Conservation (phyloP, 1,284 basidiomycete species). For the Pseudozyma sp. region DNA sequence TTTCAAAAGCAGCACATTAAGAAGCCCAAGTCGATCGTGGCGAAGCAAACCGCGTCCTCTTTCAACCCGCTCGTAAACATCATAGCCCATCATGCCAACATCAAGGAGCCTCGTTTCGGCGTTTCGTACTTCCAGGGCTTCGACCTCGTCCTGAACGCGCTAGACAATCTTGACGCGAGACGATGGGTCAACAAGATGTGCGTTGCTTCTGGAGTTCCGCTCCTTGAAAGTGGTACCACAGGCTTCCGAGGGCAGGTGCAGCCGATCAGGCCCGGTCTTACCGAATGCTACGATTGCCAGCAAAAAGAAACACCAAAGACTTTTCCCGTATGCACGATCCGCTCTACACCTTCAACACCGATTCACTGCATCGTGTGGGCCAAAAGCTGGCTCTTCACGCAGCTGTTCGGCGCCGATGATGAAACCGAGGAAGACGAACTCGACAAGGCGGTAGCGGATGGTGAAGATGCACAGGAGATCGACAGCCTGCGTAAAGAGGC, state of each 20-base stretch:
- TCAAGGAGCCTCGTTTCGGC: conserved; percentile 93
- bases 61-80: conserved; percentile 94
- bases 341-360: conserved; percentile 94
- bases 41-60: conserved; percentile 84
- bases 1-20: conserved; percentile 98
- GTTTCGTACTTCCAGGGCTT: conserved; percentile 89
- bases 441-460: conserved; percentile 85
- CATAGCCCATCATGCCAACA: conserved; percentile 90
- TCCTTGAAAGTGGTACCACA: conserved; percentile 96
- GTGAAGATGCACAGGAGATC: conserved; percentile 91
- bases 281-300: conserved; percentile 66
- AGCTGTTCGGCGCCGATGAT: conserved; percentile 49
- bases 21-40: conserved; percentile 93
- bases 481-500: conserved; percentile 88
- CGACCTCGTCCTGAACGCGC: conserved; percentile 92
- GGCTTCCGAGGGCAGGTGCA: conserved; percentile 83
- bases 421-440: conserved; percentile 75
- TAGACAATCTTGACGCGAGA: conserved; percentile 79
- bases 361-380: conserved; percentile 99
- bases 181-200: conserved; percentile 88
- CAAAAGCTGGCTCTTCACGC: conserved; percentile 90
- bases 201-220: conserved; percentile 86
- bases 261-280: conserved; percentile 42
- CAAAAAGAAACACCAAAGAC: conserved; percentile 88
- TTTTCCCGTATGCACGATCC: conserved; percentile 97